Conservation (phyloP, 169 alveolate genomes). For the Theileria sp. region DNA sequence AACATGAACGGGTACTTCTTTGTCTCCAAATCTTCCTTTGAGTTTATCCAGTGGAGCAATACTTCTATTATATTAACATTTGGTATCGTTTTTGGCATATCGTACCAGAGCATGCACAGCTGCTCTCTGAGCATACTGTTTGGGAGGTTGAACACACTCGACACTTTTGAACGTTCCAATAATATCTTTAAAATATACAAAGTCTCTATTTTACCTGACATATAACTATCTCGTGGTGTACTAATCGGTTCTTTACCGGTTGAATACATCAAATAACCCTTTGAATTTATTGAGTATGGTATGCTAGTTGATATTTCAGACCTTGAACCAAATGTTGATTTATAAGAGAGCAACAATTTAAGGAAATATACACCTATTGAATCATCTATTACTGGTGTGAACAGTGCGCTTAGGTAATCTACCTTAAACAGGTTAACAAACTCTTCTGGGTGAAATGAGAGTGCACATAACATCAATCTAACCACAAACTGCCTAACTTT, state of each 20-base stretch:
- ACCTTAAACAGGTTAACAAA: constrained; percentile 39
- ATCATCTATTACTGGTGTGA: constrained; percentile 52
- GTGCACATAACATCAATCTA: constrained; percentile 56
- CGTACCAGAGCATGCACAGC: constrained; percentile 64
- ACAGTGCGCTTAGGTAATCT: constrained; percentile 33
- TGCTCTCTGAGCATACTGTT: constrained; percentile 49
- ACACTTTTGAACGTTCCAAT: constrained; percentile 38
- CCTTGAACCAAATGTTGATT: constrained; percentile 51
- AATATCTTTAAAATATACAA: constrained; percentile 43
- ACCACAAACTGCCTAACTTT: constrained; percentile 30
- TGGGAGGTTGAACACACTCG: constrained; percentile 41
- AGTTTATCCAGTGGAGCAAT: constrained; percentile 60
- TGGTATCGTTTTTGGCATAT: constrained; percentile 58
- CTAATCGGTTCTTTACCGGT: not conserved
- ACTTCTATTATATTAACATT: constrained; percentile 30
- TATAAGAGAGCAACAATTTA: constrained; percentile 48
- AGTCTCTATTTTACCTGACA: constrained; percentile 51
- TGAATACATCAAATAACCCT: constrained; percentile 34
- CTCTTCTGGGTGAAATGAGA: constrained; percentile 64
- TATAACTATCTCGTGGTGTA: not conserved
- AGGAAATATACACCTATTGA: constrained; percentile 56
- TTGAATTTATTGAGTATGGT: constrained; percentile 31
- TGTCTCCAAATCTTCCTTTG: constrained; percentile 37
- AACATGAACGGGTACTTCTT: constrained; percentile 60
- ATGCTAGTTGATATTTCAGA: constrained; percentile 17